These are phyloP conservation scores for Sarocladium strictum DNA, from an alignment of 2,329 filamentous ascomycete genomes.

Conservation along the genomic window DNA sequence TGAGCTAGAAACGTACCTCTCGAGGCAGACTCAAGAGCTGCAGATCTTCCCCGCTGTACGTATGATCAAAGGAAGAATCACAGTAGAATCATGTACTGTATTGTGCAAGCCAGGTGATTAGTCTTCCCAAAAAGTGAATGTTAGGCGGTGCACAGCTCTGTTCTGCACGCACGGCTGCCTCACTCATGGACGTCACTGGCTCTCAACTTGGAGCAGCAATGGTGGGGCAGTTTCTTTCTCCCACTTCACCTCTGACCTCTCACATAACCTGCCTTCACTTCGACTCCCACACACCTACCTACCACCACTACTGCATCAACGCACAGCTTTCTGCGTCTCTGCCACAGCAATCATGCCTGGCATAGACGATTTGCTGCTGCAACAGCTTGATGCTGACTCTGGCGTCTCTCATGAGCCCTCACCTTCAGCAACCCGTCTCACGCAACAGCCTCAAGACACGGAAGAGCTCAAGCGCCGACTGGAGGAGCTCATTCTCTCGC, in stretches of 20 bases:
- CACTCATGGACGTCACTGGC: constrained; percentile 8
- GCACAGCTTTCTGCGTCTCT: constrained; percentile 3
- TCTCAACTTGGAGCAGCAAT: not conserved
- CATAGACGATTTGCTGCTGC: constrained; percentile 29
- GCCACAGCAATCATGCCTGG: constrained; percentile 21
- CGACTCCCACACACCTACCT: not conserved
- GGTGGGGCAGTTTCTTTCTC: constrained; percentile 11
- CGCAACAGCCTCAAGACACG: constrained; percentile 34
- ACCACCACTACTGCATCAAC: not conserved
- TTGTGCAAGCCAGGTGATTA: no score
- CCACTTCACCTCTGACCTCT: not conserved
- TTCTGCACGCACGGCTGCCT: not conserved
- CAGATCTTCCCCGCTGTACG: no score
- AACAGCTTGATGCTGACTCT: constrained; percentile 17
- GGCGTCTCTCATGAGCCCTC: not conserved
- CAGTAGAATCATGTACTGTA: no score
- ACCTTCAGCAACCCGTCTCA: not conserved
- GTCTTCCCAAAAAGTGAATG: no score
- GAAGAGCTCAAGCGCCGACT: constrained; percentile 64
- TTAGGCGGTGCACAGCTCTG: no score
- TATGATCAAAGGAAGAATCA: no score
- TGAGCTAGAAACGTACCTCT: no score
- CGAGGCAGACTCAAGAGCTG: no score
- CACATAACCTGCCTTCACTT: not conserved
- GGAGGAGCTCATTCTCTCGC: constrained; percentile 71